Conservation (phyloP, 2,329 filamentous ascomycete genomes). For the Penicillium sp. region DNA sequence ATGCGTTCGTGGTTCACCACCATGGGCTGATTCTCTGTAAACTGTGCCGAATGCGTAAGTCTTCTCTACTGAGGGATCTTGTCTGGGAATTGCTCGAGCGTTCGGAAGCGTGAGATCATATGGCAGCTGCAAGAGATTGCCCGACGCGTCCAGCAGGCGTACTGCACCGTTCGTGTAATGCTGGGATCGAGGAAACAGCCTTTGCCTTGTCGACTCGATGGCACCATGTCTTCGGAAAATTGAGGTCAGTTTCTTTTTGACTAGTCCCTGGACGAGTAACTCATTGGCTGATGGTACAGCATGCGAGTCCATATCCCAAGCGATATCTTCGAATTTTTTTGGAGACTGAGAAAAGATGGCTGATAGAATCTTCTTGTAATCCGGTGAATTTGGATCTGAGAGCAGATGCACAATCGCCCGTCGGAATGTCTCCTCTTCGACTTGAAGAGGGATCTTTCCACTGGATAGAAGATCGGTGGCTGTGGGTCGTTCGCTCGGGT, state of each 20-base stretch:
- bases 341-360: constrained; percentile 73
- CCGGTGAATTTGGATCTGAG: constrained; percentile 76
- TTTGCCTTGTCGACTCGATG: constrained; percentile 69
- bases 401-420: constrained; percentile 72
- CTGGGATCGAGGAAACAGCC: constrained; percentile 75
- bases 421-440: constrained; percentile 87
- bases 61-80: constrained; percentile 62
- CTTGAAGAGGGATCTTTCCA: constrained; percentile 81
- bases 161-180: constrained; percentile 74
- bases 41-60: constrained; percentile 85
- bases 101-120: constrained; percentile 89
- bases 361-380: constrained; percentile 86
- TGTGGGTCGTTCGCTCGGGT: constrained; percentile 75
- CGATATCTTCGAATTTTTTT: constrained; percentile 74
- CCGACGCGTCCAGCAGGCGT: constrained; percentile 74
- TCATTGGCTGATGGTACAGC: constrained; percentile 49
- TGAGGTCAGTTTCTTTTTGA: constrained; percentile 68
- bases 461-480: constrained; percentile 78
- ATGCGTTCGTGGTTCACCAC: constrained; percentile 75
- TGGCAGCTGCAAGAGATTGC: constrained; percentile 87
- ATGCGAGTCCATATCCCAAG: constrained; percentile 67
- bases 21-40: constrained; percentile 72
- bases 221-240: constrained; percentile 90
- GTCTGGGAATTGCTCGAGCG: constrained; percentile 73
- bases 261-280: constrained; percentile 65